These are phyloP conservation scores for Erythrobasidium yunnanense DNA, from an alignment of 768 basidiomycete species.

Conservation along the genomic window DNA sequence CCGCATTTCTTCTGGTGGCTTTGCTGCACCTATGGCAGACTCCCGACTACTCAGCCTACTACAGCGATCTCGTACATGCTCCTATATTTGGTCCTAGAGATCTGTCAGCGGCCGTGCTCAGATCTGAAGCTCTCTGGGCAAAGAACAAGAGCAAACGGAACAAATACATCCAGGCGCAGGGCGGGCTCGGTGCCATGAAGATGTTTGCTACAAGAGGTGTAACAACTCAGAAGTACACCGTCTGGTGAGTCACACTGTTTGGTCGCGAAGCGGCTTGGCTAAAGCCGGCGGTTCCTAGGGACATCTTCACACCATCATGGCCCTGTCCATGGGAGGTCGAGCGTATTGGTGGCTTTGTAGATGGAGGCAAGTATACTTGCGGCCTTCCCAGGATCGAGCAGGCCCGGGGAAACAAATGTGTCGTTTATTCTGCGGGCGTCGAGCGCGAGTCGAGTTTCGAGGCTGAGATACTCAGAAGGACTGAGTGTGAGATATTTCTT, in stretches of 20 bases:
- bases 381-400: constrained; percentile 51
- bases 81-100: not conserved
- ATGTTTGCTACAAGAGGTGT: too few species aligned
- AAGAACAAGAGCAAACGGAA: constrained; percentile 4
- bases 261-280: too few species aligned
- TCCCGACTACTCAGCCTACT: too few species aligned
- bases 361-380: constrained; percentile 63
- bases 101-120: not conserved
- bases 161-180: constrained; percentile 11
- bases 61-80: too few species aligned
- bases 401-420: constrained; percentile 47
- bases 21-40: too few species aligned
- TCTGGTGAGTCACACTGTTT: too few species aligned
- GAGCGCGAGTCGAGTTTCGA: constrained; percentile 59
- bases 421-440: constrained; percentile 56
- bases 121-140: not conserved
- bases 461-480: constrained; percentile 49
- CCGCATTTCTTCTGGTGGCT: too few species aligned
- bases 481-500: constrained; percentile 52
- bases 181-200: not conserved
- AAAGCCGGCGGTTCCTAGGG: too few species aligned
- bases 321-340: constrained; percentile 50
- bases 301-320: too few species aligned
- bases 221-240: too few species aligned
- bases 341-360: constrained; percentile 51